A percentile compares a stretch with the other conserved stretches of the same genome.
phyloP scores from a whole-genome alignment of 257 asterid species.

The Solanum bulbocastanum region DNA sequence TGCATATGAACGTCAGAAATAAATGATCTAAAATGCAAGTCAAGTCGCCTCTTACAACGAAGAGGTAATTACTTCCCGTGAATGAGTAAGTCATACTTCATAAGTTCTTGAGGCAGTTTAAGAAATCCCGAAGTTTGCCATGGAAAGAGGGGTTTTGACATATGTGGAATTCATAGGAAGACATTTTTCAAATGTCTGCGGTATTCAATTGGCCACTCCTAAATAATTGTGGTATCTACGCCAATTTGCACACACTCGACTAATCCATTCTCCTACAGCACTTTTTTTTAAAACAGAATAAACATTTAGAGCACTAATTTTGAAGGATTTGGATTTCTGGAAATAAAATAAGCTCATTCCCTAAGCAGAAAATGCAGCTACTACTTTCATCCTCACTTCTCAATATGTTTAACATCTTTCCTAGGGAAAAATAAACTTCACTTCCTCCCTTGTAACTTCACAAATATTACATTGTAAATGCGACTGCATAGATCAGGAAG shows the following conservation, averaged over 20 bases:
- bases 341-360: not conserved
- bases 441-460: not conserved
- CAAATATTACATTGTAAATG: not conserved
- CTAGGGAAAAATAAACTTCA: not conserved
- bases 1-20: not conserved
- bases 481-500: not conserved
- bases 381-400: not conserved
- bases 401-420: not conserved
- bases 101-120: not conserved
- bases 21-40: not conserved
- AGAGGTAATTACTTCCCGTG: not conserved
- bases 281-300: not conserved
- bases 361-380: not conserved
- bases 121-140: not conserved
- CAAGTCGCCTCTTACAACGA: not conserved
- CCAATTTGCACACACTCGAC: not conserved
- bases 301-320: not conserved
- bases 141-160: not conserved
- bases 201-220: not conserved
- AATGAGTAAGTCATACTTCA: not conserved
- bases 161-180: not conserved
- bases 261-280: not conserved
- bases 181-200: not conserved
- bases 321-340: not conserved
- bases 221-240: not conserved